These are phyloP conservation scores for Botrytis pseudocinerea DNA, from an alignment of 2,329 filamentous ascomycete species.

Conservation along the genomic window DNA sequence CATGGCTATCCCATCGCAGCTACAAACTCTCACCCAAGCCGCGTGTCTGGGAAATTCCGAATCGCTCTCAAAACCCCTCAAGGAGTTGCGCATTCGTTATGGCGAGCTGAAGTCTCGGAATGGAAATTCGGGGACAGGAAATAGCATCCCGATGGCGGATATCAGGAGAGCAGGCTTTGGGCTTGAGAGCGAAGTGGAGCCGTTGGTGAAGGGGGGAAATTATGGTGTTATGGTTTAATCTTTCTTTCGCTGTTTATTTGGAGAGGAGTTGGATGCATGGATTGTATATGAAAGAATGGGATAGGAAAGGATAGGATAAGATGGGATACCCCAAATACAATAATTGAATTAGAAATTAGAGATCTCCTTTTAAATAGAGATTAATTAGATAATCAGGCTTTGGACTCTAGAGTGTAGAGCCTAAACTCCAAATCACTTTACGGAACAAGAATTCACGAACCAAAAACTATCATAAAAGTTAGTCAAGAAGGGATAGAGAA, in stretches of 20 bases:
- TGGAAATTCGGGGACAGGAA: background rate
- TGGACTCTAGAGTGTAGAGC: background rate
- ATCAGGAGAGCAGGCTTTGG: slow-evolving; percentile 1
- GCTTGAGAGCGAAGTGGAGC: background rate
- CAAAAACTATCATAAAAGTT: background rate
- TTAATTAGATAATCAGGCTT: background rate
- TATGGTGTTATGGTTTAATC: slow-evolving; percentile 1
- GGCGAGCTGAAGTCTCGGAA: background rate
- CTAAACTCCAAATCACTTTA: background rate
- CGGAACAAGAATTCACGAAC: background rate
- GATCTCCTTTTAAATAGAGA: background rate
- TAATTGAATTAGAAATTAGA: background rate
- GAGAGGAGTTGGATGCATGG: background rate
- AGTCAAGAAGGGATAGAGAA: background rate
- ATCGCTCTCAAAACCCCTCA: background rate
- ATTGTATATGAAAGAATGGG: background rate
- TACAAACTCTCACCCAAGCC: background rate
- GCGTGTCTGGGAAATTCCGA: background rate
- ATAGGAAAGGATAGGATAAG: no score
- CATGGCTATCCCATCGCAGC: background rate
- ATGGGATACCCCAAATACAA: background rate
- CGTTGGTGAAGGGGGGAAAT: background rate
- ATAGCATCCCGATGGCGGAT: background rate
- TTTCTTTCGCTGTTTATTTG: background rate
- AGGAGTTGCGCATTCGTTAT: background rate